A percentile compares a stretch with the other conserved stretches of the same genome.
Evolutionary conservation across 2,329 filamentous ascomycete genomes (phyloP).

Genomic region (Scedosporium minutisporum): DNA sequence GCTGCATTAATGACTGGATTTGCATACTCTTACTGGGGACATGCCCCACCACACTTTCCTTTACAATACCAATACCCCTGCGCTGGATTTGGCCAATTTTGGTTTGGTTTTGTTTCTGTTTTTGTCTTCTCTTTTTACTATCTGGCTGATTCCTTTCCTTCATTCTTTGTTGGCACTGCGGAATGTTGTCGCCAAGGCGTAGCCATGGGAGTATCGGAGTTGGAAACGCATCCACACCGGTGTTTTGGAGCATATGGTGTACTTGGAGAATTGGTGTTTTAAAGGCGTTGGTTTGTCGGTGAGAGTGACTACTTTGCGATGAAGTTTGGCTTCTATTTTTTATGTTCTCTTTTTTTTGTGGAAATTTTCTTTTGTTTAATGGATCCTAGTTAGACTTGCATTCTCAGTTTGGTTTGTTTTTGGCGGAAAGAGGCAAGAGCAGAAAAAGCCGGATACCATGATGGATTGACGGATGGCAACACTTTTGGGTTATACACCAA

Average conservation of each 20-base stretch:
- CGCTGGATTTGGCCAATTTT: too few relatives aligned
- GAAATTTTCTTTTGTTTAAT: not conserved
- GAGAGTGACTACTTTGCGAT: not conserved
- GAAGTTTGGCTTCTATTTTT: conserved; percentile 7
- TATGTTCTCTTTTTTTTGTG: conserved; percentile 2
- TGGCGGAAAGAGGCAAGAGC: too few relatives aligned
- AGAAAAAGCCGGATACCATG: not conserved
- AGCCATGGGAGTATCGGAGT: not conserved
- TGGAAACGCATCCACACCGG: not conserved
- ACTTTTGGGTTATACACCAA: too few relatives aligned
- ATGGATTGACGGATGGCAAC: too few relatives aligned
- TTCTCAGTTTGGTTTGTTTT: too few relatives aligned
- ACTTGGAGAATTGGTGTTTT: not conserved
- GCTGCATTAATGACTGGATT: not conserved
- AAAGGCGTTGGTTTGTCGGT: not conserved
- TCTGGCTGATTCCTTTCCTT: not conserved
- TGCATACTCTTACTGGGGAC: not conserved
- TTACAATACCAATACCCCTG: too few relatives aligned
- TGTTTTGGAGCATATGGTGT: not conserved
- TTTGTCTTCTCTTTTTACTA: not conserved
- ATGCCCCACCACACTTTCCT: not conserved
- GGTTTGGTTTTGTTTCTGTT: not conserved
- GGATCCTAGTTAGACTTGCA: not conserved
- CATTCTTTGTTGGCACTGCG: not conserved
- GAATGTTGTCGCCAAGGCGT: not conserved